A percentile compares a stretch with the other conserved stretches of the same genome.
phyloP scores from a whole-genome alignment of 768 basidiomycete genomes.

The Leccinum rimulosum region DNA sequence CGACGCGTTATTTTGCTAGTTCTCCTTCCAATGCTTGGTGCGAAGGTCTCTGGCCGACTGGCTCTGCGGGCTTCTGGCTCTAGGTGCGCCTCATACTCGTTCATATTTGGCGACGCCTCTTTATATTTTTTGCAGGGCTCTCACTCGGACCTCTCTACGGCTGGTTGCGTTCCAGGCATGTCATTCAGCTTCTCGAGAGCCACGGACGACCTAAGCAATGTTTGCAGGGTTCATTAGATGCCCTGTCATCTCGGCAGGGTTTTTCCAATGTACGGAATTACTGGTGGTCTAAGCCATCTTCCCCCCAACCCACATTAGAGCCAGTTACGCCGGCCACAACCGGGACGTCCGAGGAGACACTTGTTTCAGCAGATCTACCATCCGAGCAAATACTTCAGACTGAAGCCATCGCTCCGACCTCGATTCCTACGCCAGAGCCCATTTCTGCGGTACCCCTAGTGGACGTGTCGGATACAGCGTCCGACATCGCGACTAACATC shows the following conservation, averaged over 20 bases:
- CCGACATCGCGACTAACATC: slow-evolving; percentile 21
- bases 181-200: neutral
- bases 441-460: slow-evolving; percentile 5
- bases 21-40: slow-evolving; percentile 19
- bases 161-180: slow-evolving; percentile 21
- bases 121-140: slow-evolving; percentile 19
- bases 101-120: neutral
- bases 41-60: slow-evolving; percentile 23
- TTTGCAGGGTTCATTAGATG: slow-evolving; percentile 1
- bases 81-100: slow-evolving; percentile 13
- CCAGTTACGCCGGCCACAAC: neutral
- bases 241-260: slow-evolving; percentile 11
- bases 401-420: neutral
- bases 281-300: slow-evolving; percentile 32
- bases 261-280: slow-evolving; percentile 24
- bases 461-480: slow-evolving; percentile 6
- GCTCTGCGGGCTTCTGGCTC: slow-evolving; percentile 20
- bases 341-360: neutral
- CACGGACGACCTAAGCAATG: slow-evolving; percentile 9
- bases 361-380: neutral
- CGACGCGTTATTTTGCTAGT: neutral
- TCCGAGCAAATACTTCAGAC: neutral
- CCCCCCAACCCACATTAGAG: slow-evolving; percentile 7
- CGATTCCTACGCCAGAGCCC: slow-evolving; percentile 4
- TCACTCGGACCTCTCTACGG: slow-evolving; percentile 9